phyloP scores from a whole-genome alignment of 148 eudicot genomes.

The Suaeda aralocaspica region DNA sequence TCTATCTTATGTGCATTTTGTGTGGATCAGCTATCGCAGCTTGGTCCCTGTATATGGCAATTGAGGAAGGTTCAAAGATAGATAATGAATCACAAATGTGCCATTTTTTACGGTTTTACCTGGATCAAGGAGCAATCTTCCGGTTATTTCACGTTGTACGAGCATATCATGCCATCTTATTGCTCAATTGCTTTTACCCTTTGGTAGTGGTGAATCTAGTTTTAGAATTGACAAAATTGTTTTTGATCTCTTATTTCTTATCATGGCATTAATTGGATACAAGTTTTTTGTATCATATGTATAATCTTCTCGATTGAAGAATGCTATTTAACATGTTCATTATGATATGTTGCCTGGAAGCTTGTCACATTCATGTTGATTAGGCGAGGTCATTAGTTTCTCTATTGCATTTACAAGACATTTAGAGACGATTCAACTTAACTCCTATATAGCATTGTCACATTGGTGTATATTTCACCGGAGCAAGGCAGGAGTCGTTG shows the following conservation, averaged over 20 bases:
- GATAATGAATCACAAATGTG: too few relatives aligned
- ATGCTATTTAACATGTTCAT: not conserved
- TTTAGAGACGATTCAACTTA: conserved; percentile 29
- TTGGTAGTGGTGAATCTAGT: not conserved
- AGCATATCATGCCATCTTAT: too few relatives aligned
- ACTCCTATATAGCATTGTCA: conserved; percentile 65
- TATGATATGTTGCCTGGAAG: not conserved
- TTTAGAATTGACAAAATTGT: not conserved
- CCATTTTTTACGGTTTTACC: too few relatives aligned
- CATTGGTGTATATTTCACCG: conserved; percentile 99
- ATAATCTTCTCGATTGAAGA: not conserved
- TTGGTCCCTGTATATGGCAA: too few relatives aligned
- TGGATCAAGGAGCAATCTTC: too few relatives aligned
- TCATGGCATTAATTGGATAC: not conserved
- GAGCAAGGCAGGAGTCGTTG: conserved; percentile 82
- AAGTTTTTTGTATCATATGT: not conserved
- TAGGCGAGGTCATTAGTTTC: not conserved
- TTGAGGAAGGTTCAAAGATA: too few relatives aligned
- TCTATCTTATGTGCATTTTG: too few relatives aligned
- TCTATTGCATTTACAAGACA: not conserved
- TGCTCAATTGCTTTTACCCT: too few relatives aligned
- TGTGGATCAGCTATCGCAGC: too few relatives aligned
- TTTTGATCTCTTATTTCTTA: not conserved
- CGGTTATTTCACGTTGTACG: too few relatives aligned
- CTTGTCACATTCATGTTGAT: not conserved